Evolutionary conservation across 768 basidiomycete genomes (phyloP), one percentile per base, ranked within the genome.

Genomic region (Suillus ampliporus): DNA sequence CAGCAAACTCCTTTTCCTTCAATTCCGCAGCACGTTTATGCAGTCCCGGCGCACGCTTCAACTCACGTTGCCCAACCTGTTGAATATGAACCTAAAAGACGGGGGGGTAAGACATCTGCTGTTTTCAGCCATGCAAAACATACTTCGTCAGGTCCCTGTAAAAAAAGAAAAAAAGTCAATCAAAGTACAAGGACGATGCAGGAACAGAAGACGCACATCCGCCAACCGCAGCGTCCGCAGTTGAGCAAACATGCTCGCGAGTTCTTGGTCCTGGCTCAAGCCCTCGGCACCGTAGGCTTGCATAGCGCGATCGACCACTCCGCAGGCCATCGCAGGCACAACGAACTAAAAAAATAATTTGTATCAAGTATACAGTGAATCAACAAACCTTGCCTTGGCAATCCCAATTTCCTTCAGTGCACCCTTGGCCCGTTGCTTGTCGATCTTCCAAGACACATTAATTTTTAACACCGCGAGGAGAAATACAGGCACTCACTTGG

Each of bases 251-350:
- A 84, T 83, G 56, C 76, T 71, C 1, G 97, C 95, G 38, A 99
- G 85, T 23, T 87, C 86, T 40, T 89, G 89, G 69, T 99, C 97
- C 77, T 97, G 94, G 26, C 86, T 92, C 50, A 99, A 79, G 38
- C 97, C 97, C 76, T 98, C 97, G n/a, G 95, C 97, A 58, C 97
- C 97, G 69, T 91, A 95, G 0, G 92, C 82, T 80, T 99, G 97
- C 57, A 99, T 98, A 2, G 95, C 91, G n/a, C 95, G 89, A 78
- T 99, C 97, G 43, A 99, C 83, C 51, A 99, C 91, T 26, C 80
- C 78, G 53, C 92, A 82, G 0, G 95, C 97, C 91, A 97, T 94
- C 0, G 84, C 84, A 14, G 97, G 97, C 13, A 99, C 94, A 41
- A 95, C 89, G 70, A 97, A 97, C 96, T 99, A 66, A 3, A n/a